phyloP scores from a whole-genome alignment of 768 basidiomycete species.

The Tricholomella constricta region DNA sequence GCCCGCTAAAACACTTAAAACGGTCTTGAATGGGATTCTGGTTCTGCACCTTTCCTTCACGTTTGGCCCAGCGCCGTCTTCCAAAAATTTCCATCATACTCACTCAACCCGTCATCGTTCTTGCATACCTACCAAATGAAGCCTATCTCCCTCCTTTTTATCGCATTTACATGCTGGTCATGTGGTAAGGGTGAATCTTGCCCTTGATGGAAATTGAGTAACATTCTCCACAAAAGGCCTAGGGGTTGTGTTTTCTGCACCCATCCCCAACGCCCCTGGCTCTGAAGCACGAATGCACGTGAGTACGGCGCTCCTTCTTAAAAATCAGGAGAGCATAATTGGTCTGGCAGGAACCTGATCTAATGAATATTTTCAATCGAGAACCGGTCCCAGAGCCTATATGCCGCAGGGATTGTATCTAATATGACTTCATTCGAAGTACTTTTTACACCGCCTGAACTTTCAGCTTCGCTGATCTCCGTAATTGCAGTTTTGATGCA shows the following conservation, averaged over 20 bases:
- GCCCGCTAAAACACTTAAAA: not conserved
- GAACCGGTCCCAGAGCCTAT: constrained; percentile 13
- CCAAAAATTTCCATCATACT: not conserved
- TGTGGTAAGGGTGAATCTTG: constrained; percentile 4
- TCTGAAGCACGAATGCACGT: not conserved
- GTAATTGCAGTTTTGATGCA: too few relatives aligned
- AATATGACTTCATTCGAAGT: too few relatives aligned
- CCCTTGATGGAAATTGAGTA: not conserved
- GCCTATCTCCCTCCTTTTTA: constrained; percentile 1
- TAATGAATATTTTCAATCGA: constrained; percentile 2
- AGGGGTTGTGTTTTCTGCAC: constrained; percentile 6
- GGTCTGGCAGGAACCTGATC: not conserved
- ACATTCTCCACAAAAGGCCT: constrained; percentile 1
- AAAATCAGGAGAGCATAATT: not conserved
- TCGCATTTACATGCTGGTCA: constrained; percentile 14
- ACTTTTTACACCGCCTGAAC: too few relatives aligned
- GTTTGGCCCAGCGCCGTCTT: not conserved
- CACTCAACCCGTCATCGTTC: not conserved
- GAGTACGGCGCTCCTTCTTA: not conserved
- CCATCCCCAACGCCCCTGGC: constrained; percentile 1
- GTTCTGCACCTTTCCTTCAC: not conserved
- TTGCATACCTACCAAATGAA: constrained; percentile 1
- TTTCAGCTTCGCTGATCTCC: too few relatives aligned
- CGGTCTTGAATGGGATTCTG: not conserved
- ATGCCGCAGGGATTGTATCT: constrained; percentile 14